phyloP scores from a whole-genome alignment of 495 filamentous ascomycete genomes.

The Penicillium verhagenii region DNA sequence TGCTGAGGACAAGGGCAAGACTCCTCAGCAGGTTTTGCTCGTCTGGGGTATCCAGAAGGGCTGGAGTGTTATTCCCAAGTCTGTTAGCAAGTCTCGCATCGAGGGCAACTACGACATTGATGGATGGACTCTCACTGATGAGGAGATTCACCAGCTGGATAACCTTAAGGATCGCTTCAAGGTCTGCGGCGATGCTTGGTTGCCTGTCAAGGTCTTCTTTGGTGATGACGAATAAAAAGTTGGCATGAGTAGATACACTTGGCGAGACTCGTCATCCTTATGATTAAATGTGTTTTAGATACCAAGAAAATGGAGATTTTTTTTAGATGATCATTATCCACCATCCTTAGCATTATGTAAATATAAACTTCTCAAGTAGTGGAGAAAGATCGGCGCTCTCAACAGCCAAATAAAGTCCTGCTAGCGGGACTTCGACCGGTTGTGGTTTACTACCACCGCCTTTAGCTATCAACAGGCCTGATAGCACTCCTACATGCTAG shows the following conservation, averaged over 20 bases:
- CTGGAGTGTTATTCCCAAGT: constrained; percentile 73
- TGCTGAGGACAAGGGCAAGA: constrained; percentile 64
- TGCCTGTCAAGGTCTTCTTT: constrained; percentile 82
- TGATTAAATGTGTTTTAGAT: constrained; percentile 19
- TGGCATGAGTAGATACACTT: neutral
- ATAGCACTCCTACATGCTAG: no score
- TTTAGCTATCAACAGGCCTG: no score
- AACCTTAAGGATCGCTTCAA: constrained; percentile 68
- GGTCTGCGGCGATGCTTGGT: constrained; percentile 67
- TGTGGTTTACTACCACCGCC: no score
- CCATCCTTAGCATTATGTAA: no score
- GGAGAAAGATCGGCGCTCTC: no score
- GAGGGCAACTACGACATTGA: constrained; percentile 64
- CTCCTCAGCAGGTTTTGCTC: constrained; percentile 65
- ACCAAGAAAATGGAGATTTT: constrained; percentile 18
- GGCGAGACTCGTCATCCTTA: neutral
- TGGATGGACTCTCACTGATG: constrained; percentile 62
- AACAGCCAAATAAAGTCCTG: no score
- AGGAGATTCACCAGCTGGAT: constrained; percentile 62
- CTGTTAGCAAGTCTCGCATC: constrained; percentile 60
- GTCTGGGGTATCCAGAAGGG: constrained; percentile 70
- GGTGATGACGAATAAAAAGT: constrained; percentile 71
- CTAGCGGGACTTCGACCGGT: no score
- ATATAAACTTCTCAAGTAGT: no score
- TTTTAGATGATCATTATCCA: neutral